Evolutionary conservation across 345 rosid species (phyloP), one percentile per base, ranked within the genome.

Genomic region (Corchorus olitorius): DNA sequence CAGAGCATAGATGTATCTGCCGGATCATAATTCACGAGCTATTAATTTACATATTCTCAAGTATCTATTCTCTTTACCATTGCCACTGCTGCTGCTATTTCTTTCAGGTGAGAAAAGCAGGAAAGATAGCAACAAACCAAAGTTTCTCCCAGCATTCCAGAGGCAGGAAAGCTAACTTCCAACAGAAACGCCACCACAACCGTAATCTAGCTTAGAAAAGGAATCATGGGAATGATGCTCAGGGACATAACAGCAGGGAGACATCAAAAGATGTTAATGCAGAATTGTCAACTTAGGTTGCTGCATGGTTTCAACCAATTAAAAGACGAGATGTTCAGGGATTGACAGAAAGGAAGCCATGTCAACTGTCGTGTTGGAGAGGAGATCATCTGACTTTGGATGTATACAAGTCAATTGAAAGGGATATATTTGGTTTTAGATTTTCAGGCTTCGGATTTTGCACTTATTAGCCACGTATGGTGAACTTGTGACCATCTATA

Each of bases 41-140:
- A 41, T 41, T 39, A 4, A 0, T 39, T 39, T 39, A 1, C 4
- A 1, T 39, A 39, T 1, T 39, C 43, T 3, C 27, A n/a, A 41
- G 50, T 15, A 64, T 37, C 8, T 46, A 13, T 41, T 27, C 20
- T 49, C 20, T 15, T 39, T 68, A 27, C 54, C 12, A 43, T 43
- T 65, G 20, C n/a, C 4, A 14, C 71, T 45, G 12, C 43, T 69
- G 73, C 60, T 52, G 27, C 73, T 16, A 34, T 34, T 50, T 69
- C 60, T 33, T 69, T 69, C 60, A 69, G 73, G 60, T 50, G 34
- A 69, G 73, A 69, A 69, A 69, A 33, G 73, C 73, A 50, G 58
- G 73, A 52, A 69, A 69, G 45, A 3, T 49, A 8, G 58, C 73
- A 8, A 20, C 4, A 19, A 69, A 50, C 22, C 59, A 59, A 33